Evolutionary conservation across 441 rosid species (phyloP), one percentile per base, ranked within the genome.

Genomic region (Aquilaria agallochum): DNA sequence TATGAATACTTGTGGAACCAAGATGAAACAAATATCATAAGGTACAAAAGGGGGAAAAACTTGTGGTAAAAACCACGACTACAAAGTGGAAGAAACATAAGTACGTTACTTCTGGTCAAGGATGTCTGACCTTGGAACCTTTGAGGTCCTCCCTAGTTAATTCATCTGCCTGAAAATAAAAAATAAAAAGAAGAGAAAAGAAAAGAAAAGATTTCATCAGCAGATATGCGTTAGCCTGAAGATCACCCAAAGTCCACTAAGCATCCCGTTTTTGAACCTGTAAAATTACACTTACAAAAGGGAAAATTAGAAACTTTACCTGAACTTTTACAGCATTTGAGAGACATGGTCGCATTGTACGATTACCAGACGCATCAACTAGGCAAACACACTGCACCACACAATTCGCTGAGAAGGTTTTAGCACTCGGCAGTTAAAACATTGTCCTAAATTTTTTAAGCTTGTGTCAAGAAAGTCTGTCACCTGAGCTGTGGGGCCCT

Each of bases 321-420:
- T 86, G 90, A 78, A 90, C 76, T 82, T 86, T 88, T 58, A 88
- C 97, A 30, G 91, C 97, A 78, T 68, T 84, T 3, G 95, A 80
- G 55, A 90, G 87, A 73, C 93, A 86, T 15, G 95, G 95, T 13
- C 95, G 78, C 97, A 90, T 84, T 49, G 97, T 90, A 46, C 97
- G 90, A 74, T 86, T 90, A 49, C 93, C 93, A 49, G 70, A 68
- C 50, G 62, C 91, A 80, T 90, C 95, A 60, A 90, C 91, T 71
- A 88, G 73, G 76, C 97, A 90, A 72, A 88, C 88, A 20, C 97
- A 90, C 97, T 90, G 76, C 53, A 40, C 15, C 56, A 75, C 34
- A 74, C 31, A 40, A 55, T 60, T 54, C 32, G 59, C 56, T 14
- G 56, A 53, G 11, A 62, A 33, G 57, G 53, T n/a, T 53, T 74